Evolutionary conservation across 2,329 filamentous ascomycete species (phyloP).

Genomic region (Fusarium sp.): DNA sequence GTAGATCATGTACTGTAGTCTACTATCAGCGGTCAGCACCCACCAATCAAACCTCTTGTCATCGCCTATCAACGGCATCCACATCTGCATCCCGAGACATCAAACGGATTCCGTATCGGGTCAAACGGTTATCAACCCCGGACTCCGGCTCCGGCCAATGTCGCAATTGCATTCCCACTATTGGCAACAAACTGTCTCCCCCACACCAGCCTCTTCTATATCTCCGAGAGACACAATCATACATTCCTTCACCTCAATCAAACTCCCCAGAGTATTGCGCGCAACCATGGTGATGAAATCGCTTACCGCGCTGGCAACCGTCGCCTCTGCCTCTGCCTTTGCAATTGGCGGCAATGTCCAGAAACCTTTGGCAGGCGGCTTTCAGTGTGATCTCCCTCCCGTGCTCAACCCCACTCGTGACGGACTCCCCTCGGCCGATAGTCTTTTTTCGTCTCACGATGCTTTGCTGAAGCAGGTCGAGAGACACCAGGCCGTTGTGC

Average conservation of each 20-base stretch:
- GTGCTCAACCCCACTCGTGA: conserved; percentile 48
- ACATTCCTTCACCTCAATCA: neutral
- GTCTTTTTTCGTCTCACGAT: conserved; percentile 49
- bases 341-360: conserved; percentile 25
- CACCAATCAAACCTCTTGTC: neutral
- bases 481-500: conserved; percentile 66
- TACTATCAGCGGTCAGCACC: neutral
- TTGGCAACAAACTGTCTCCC: conserved; percentile 15
- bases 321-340: conserved; percentile 26
- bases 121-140: neutral
- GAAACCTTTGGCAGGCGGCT: conserved; percentile 35
- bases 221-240: neutral
- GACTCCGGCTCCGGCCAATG: conserved; percentile 31
- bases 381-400: conserved; percentile 51
- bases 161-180: conserved; percentile 28
- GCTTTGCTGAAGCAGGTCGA: conserved; percentile 56
- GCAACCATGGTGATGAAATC: conserved; percentile 34
- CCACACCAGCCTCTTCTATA: conserved; percentile 10
- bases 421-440: conserved; percentile 47
- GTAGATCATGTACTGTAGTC: too few relatives aligned
- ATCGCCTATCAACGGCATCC: neutral
- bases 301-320: conserved; percentile 33
- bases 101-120: conserved; percentile 22
- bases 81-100: neutral
- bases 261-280: neutral